A percentile compares a stretch with the other conserved stretches of the same genome.
Evolutionary conservation across 106 monocot genomes (phyloP).

Genomic region (Allium sativum): DNA sequence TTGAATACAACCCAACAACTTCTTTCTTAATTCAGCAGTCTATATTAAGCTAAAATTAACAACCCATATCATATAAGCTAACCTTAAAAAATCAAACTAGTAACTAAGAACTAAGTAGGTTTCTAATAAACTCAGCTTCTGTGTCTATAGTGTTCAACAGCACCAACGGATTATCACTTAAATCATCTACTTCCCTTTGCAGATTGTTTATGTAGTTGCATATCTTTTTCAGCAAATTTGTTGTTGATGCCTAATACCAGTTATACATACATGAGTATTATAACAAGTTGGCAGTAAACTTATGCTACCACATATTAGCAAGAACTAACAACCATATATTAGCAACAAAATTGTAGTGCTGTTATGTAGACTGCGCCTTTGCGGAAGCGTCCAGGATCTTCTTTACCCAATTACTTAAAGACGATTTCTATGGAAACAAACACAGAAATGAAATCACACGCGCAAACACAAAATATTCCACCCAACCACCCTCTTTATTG

Average conservation of each 20-base stretch:
- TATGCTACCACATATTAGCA: no score
- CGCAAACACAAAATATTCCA: no score
- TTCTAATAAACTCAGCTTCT: constrained; percentile 38
- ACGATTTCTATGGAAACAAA: no score
- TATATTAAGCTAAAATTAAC: background rate
- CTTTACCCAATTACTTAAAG: no score
- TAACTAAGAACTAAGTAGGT: constrained; percentile 13
- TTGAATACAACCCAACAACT: background rate
- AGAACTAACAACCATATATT: no score
- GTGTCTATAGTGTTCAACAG: constrained; percentile 32
- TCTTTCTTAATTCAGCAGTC: background rate
- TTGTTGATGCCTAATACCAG: constrained; percentile 23
- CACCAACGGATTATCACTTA: constrained; percentile 31
- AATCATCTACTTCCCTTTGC: constrained; percentile 42
- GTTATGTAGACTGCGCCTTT: no score
- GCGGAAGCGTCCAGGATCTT: no score
- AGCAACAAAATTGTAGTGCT: no score
- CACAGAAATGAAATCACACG: no score
- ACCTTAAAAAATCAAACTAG: background rate
- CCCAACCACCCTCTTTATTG: no score
- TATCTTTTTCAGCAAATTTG: constrained; percentile 17
- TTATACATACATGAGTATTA: background rate
- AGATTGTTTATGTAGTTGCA: constrained; percentile 48
- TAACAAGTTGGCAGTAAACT: background rate
- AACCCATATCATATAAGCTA: background rate